Evolutionary conservation across 2,329 filamentous ascomycete genomes (phyloP), one percentile per base, ranked within the genome.

Genomic region (Fusarium tupiense): DNA sequence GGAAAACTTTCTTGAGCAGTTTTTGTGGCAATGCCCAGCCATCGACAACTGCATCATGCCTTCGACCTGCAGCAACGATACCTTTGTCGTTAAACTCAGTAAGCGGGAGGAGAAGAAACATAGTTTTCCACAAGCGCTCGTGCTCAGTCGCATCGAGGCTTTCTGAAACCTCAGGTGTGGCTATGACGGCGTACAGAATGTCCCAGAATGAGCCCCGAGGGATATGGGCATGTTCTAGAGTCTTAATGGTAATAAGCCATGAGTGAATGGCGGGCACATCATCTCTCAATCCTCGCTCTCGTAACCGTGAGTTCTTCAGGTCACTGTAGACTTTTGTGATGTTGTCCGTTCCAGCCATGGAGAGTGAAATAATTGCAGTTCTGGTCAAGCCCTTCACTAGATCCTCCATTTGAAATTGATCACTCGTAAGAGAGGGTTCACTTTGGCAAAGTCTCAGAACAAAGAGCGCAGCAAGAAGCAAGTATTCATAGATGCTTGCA

Each of bases 61-160:
- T 80, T 35, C 73, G 80, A 8, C 81, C 81, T 22, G 78, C 40
- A 53, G 85, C 74, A 31, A 90, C 71, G 14, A 89, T 80, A 1
- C 91, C 91, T 19, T 79, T 76, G 58, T 85, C 83, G 74, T 91
- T 87, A 73, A 93, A 90, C 67, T 91, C 90, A 31, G 84, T 84
- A 1, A 93, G 82, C 3, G 91, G 91, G 13, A 93, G 83, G 6
- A 93, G 82, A 2, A 86, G 86, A 72, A 92, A 92, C 79, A 91
- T 82, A 26, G 82, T 83, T 63, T 86, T 84, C 91, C 91, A 93
- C 8, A 88, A 76, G 16, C 80, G 79, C 79, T 93, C 91, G 57
- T 91, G 85, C 3, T 80, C 76, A 22, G 83, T 81, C 13, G 84
- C 85, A 74, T 91, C 84, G 4, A 76, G 76, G 29, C 83, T 82